Evolutionary conservation across 805 yeast genomes (phyloP), one percentile per base, ranked within the genome.

Genomic region (Candida silvicultrix): DNA sequence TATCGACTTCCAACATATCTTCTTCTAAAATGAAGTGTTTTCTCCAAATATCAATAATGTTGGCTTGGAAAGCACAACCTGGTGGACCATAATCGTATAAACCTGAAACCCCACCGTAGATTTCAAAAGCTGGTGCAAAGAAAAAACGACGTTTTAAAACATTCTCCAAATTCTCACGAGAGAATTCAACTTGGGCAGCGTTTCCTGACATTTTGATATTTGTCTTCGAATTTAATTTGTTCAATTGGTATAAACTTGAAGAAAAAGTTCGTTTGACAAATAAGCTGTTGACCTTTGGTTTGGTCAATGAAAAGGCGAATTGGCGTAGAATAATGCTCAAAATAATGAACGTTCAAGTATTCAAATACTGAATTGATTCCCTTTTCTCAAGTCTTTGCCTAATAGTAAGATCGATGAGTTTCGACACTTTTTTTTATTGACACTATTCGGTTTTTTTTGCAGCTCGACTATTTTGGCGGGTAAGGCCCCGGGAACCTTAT

Each of bases 51-150:
- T 95, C 99, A 51, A 94, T 74, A 51, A 94, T 77, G 67, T 94
- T 92, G 60, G 97, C 96, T 74, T 92, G 98, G 70, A 94, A 80
- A 12, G 98, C 95, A 74, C 98, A 92, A 52, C 99, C 99, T 66
- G 99, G 97, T 52, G 99, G 99, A 72, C 99, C 99, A 65, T 90
- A 94, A 67, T 94, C 99, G 67, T 88, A 94, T 48, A 94, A 76
- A 55, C 99, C 99, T 42, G 97, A 87, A 40, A 94, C 98, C 67
- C 99, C 99, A 57, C 99, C 99, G 67, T 94, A 94, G 53, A 92
- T 80, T 65, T 94, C 99, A 61, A 94, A 94, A 32, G 98, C 83
- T 54, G 99, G 99, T 16, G 98, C 97, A 66, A 80, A 95, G 71
- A 94, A 94, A 74, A 94, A 94, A 65, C 99, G 81, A 68, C 97